Evolutionary conservation across 768 basidiomycete genomes (phyloP), one percentile per base, ranked within the genome.

Genomic region (Amanita exitialis): DNA sequence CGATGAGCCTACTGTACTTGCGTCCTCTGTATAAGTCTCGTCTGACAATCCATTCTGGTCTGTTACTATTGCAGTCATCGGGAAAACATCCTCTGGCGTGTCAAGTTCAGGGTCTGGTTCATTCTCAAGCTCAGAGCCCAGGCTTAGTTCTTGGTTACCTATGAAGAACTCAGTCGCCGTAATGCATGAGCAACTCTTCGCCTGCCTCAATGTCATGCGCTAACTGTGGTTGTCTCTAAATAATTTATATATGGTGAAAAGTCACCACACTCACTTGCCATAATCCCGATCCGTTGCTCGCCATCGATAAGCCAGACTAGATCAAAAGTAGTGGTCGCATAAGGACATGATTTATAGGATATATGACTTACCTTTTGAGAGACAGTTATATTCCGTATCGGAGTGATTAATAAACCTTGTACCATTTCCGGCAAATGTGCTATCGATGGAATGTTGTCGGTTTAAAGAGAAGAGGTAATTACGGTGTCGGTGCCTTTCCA

Each of bases 321-420:
- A 46, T n/a, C 10, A 30, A 4, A 20, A 35, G n/a, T 16, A 15
- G 32, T 10, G n/a, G 16, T 30, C n/a, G 44, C 30, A 30, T n/a
- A 16, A 9, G 27, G 21, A 45, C n/a, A 38, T 30, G 30, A 30
- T 30, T 30, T 12, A 36, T n/a, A n/a, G n/a, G n/a, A n/a, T n/a
- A n/a, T n/a, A n/a, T 21, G 23, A 25, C 13, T 32, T 32, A 13
- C 32, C 13, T 32, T 32, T 13, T 1, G 12, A 12, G 0, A 13
- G 2, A 32, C 32, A 32, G 32, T 32, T 32, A 3, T 2, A 0
- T 32, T 32, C 32, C 10, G 45, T 56, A 18, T 67, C 65, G 3
- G 44, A 42, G 51, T 89, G 86, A 57, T 90, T 84, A 48, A 88
- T 78, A 56, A 79, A 87, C 12, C 84, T 71, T n/a, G 83, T 69